phyloP scores from a whole-genome alignment of 495 filamentous ascomycete genomes.

The Penicillium lividum region DNA sequence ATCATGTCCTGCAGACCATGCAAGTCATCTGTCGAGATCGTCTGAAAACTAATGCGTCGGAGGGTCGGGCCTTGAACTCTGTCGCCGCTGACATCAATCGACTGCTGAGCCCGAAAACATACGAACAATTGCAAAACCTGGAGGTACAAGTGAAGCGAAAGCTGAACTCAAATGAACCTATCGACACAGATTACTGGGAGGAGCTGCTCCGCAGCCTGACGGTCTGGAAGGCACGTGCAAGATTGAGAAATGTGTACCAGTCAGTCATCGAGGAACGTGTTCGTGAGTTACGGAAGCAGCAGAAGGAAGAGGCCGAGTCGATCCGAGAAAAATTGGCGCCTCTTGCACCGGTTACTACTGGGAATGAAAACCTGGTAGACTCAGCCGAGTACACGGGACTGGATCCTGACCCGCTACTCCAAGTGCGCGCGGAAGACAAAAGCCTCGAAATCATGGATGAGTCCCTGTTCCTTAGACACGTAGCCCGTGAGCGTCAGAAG shows the following conservation, averaged over 20 bases:
- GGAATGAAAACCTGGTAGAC: slow-evolving; percentile 11
- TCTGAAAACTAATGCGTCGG: slow-evolving; percentile 62
- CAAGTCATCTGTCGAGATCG: slow-evolving; percentile 81
- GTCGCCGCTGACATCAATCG: slow-evolving; percentile 87
- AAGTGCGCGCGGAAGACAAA: slow-evolving; percentile 69
- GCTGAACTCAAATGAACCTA: slow-evolving; percentile 81
- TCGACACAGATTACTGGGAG: slow-evolving; percentile 98
- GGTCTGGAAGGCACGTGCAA: slow-evolving; percentile 90
- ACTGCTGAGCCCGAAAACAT: slow-evolving; percentile 81
- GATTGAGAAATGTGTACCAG: slow-evolving; percentile 77
- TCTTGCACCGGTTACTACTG: slow-evolving; percentile 34
- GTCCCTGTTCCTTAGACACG: slow-evolving; percentile 57
- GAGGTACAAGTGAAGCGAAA: slow-evolving; percentile 85
- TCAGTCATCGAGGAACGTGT: slow-evolving; percentile 74
- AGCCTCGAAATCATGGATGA: slow-evolving; percentile 62
- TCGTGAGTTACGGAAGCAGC: slow-evolving; percentile 63
- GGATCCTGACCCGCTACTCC: slow-evolving; percentile 73
- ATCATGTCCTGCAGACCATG: slow-evolving; percentile 59
- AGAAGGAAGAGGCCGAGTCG: slow-evolving; percentile 67
- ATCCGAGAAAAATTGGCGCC: slow-evolving; percentile 58
- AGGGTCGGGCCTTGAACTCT: slow-evolving; percentile 74
- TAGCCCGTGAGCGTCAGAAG: slow-evolving; percentile 62
- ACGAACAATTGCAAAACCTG: slow-evolving; percentile 78
- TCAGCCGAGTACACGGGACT: slow-evolving; percentile 39
- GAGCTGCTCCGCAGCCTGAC: slow-evolving; percentile 80